phyloP scores from a whole-genome alignment of 768 basidiomycete species.

The Lactarius evosmus region DNA sequence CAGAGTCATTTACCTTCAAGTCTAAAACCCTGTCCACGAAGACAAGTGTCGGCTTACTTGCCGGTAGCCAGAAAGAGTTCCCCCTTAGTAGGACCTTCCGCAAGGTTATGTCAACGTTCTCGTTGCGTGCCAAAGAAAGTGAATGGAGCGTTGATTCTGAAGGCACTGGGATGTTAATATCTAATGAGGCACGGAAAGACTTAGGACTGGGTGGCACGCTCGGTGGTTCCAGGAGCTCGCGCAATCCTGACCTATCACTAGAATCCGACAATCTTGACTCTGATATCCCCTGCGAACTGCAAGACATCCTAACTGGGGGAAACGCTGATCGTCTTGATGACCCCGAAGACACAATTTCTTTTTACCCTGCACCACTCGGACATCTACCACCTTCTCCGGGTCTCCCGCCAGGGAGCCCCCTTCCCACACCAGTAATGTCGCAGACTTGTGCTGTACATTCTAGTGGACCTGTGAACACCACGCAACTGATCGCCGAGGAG shows the following conservation, averaged over 20 bases:
- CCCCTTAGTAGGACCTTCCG: conserved; percentile 21
- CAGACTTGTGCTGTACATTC: conserved; percentile 19
- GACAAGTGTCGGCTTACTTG: neutral
- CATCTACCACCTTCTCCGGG: conserved; percentile 39
- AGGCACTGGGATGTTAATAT: conserved; percentile 38
- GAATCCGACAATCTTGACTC: conserved; percentile 66
- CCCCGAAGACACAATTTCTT: conserved; percentile 43
- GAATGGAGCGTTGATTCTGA: neutral
- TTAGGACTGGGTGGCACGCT: conserved; percentile 66
- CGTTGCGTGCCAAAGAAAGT: conserved; percentile 14
- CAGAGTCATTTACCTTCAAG: neutral
- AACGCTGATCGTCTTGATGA: conserved; percentile 32
- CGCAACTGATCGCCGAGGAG: conserved; percentile 45
- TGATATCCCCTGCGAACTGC: conserved; percentile 79
- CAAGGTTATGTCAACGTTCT: conserved; percentile 25
- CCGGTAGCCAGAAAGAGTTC: conserved; percentile 4
- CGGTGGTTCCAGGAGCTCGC: conserved; percentile 54
- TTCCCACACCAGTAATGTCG: conserved; percentile 34
- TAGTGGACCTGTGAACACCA: conserved; percentile 42
- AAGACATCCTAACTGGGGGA: conserved; percentile 51
- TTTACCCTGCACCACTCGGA: conserved; percentile 14
- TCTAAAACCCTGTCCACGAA: conserved; percentile 11
- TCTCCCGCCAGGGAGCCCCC: conserved; percentile 42
- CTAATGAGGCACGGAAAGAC: conserved; percentile 50
- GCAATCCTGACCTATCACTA: conserved; percentile 42